Percentiles rank a stretch among this genome's conserved stretches.
These are phyloP conservation scores for Crithidia fasciculata DNA, from an alignment of 208 protist genomes.

Conservation along the genomic window DNA sequence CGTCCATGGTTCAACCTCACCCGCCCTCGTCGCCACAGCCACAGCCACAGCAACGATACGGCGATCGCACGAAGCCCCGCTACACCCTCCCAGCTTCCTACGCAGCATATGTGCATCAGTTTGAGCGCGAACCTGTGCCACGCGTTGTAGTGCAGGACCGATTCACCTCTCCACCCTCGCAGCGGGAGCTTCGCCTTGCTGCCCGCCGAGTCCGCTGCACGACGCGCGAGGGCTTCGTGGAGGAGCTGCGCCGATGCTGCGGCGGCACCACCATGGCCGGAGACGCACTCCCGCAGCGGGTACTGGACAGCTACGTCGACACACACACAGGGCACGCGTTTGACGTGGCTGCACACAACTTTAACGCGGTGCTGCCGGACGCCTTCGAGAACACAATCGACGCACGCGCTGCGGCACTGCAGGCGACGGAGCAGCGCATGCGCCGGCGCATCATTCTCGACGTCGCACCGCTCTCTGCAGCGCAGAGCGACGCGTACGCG, in stretches of 20 bases:
- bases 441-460: slow-evolving; percentile 27
- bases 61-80: slow-evolving; percentile 18
- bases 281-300: slow-evolving; percentile 13
- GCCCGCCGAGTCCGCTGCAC: background rate
- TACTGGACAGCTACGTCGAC: slow-evolving; percentile 19
- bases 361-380: slow-evolving; percentile 25
- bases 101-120: slow-evolving; percentile 2
- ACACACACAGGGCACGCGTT: background rate
- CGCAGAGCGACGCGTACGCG: background rate
- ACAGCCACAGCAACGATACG: background rate
- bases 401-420: slow-evolving; percentile 25
- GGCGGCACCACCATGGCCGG: background rate
- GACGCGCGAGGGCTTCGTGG: slow-evolving; percentile 12
- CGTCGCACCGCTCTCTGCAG: slow-evolving; percentile 29
- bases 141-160: slow-evolving; percentile 11
- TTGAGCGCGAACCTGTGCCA: slow-evolving; percentile 8
- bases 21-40: background rate
- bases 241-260: slow-evolving; percentile 16
- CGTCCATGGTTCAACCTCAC: background rate
- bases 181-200: slow-evolving; percentile 12
- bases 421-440: slow-evolving; percentile 39
- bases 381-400: slow-evolving; percentile 28
- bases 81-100: slow-evolving; percentile 37
- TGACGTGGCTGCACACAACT: slow-evolving; percentile 28
- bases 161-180: background rate